These are phyloP conservation scores for Fusarium acutatum DNA, from an alignment of 2,329 filamentous ascomycete genomes.

Conservation along the genomic window DNA sequence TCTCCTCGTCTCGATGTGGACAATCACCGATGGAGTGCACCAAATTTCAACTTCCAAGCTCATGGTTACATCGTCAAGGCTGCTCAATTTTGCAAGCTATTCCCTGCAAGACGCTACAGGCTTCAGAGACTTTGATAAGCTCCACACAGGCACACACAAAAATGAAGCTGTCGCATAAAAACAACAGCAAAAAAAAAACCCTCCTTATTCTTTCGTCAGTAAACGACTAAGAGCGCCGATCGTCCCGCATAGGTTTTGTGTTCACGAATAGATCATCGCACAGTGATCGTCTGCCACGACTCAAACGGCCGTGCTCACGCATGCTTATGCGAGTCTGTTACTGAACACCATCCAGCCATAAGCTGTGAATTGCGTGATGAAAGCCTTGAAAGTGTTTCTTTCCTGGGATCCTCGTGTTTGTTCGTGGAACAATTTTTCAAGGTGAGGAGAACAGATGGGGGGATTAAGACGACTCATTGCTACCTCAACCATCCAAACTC, in stretches of 20 bases:
- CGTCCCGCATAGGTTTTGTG: conserved; percentile 15
- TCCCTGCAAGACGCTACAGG: neutral
- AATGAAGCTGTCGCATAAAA: conserved; percentile 15
- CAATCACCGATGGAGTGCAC: conserved; percentile 22
- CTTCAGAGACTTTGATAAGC: neutral
- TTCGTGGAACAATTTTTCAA: neutral
- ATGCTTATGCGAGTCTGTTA: conserved; percentile 27
- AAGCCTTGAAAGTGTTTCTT: neutral
- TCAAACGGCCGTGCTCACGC: conserved; percentile 27
- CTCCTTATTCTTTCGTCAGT: conserved; percentile 15
- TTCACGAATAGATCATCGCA: conserved; percentile 26
- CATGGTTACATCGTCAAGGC: conserved; percentile 10
- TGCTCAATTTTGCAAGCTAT: conserved; percentile 1
- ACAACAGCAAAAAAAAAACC: conserved; percentile 7
- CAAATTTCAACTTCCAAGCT: conserved; percentile 10
- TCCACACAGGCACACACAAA: neutral
- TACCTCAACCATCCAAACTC: neutral
- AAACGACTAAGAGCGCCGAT: conserved; percentile 24
- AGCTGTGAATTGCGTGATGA: neutral
- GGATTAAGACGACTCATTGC: neutral
- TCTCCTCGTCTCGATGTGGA: conserved; percentile 9
- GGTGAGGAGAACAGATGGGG: neutral
- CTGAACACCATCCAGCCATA: conserved; percentile 17
- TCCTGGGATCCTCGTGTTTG: neutral
- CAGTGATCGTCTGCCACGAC: conserved; percentile 33